Evolutionary conservation across 192 early-diverging fungal species (phyloP).

Genomic region (Rhizophagus clarus): DNA sequence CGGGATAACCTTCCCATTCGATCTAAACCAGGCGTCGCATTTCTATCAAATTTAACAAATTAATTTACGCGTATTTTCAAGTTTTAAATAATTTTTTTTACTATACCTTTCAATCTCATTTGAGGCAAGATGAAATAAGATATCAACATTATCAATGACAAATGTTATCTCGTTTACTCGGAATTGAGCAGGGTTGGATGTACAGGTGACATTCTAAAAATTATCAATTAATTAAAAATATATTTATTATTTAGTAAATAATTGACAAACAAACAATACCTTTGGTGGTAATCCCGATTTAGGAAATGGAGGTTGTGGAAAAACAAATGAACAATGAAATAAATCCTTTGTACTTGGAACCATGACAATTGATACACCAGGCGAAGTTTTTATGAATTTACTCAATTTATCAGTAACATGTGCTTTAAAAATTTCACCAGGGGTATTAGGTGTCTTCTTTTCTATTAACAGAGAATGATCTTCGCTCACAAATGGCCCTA

Average conservation of each 20-base stretch:
- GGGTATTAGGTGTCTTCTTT: constrained; percentile 56
- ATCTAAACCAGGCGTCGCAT: background rate
- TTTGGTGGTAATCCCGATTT: background rate
- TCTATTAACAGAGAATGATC: constrained; percentile 32
- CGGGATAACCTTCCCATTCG: constrained; percentile 56
- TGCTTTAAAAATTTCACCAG: constrained; percentile 64
- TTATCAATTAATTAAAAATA: background rate
- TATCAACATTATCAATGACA: constrained; percentile 77
- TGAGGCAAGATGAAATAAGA: constrained; percentile 68
- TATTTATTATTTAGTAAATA: constrained; percentile 37
- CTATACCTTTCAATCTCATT: constrained; percentile 62
- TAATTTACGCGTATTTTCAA: background rate
- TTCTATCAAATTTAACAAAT: background rate
- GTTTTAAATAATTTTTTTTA: background rate
- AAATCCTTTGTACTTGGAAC: background rate
- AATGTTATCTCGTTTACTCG: constrained; percentile 81
- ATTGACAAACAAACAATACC: background rate
- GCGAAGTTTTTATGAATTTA: background rate
- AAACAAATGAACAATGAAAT: background rate
- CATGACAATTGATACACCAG: background rate
- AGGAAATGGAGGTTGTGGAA: background rate
- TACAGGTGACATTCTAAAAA: constrained; percentile 37
- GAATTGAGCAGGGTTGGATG: constrained; percentile 84
- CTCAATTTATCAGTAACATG: constrained; percentile 48
- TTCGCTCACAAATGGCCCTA: constrained; percentile 71